A percentile compares a stretch with the other conserved stretches of the same genome.
phyloP scores from a whole-genome alignment of 208 protist genomes.

The Acanthamoeba rhysodes region DNA sequence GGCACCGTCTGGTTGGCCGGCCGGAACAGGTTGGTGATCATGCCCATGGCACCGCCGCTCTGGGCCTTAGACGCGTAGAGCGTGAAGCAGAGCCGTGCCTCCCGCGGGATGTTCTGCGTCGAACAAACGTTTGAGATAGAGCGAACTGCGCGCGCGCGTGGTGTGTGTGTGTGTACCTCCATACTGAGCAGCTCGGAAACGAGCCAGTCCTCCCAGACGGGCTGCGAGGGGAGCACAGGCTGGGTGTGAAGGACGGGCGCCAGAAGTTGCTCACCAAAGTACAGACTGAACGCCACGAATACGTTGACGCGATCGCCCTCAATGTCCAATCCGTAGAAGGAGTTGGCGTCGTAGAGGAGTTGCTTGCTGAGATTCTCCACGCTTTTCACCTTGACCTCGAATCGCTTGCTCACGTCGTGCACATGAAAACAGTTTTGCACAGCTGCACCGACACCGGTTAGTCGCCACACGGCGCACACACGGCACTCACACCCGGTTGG shows the following conservation, averaged over 20 bases:
- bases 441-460: not conserved
- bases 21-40: constrained; percentile 4
- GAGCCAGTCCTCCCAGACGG: constrained; percentile 24
- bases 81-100: constrained; percentile 22
- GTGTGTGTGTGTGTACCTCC: not conserved
- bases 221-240: not conserved
- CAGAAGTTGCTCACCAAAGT: not conserved
- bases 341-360: not conserved
- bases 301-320: constrained; percentile 19
- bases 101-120: constrained; percentile 5
- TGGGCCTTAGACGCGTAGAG: constrained; percentile 20
- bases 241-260: constrained; percentile 5
- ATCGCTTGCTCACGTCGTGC: constrained; percentile 2
- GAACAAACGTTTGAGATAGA: no score
- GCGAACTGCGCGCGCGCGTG: no score
- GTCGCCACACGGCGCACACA: not conserved
- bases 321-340: constrained; percentile 8
- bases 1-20: not conserved
- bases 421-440: not conserved
- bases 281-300: not conserved
- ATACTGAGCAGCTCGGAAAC: not conserved
- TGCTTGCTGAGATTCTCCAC: constrained; percentile 9
- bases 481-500: no score
- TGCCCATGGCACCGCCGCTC: not conserved
- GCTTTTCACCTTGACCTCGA: constrained; percentile 6